Evolutionary conservation across 1,284 basidiomycete species (phyloP).

Genomic region (Ganoderma multipileum): DNA sequence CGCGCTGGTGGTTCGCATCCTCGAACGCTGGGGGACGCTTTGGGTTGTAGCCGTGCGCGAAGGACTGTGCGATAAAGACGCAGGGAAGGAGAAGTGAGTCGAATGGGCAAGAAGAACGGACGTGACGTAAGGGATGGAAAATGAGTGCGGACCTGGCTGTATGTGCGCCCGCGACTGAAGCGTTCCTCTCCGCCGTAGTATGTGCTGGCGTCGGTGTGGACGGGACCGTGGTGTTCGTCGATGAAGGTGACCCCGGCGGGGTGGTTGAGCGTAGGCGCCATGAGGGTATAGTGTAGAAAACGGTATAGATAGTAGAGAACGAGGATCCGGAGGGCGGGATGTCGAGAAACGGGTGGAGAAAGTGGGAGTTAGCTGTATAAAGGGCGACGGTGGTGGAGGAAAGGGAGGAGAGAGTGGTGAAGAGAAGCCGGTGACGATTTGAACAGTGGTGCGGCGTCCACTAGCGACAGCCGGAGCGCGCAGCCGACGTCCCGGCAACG

Average conservation of each 20-base stretch:
- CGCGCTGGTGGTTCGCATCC: conserved; percentile 74
- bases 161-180: conserved; percentile 82
- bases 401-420: conserved; percentile 15
- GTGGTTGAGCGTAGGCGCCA: conserved; percentile 52
- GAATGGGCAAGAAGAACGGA: conserved; percentile 9
- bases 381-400: conserved; percentile 15
- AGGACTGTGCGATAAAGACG: conserved; percentile 34
- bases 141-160: conserved; percentile 69
- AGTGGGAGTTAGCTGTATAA: conserved; percentile 16
- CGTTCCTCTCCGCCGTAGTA: conserved; percentile 85
- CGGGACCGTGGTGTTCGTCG: conserved; percentile 64
- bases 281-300: conserved; percentile 28
- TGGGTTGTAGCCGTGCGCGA: conserved; percentile 59
- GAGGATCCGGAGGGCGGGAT: conserved; percentile 2
- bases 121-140: conserved; percentile 6
- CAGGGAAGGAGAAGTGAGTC: conserved; percentile 16
- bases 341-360: conserved; percentile 14
- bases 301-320: conserved; percentile 14
- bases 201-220: conserved; percentile 75
- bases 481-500: conserved; percentile 16
- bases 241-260: conserved; percentile 70
- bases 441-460: conserved; percentile 20
- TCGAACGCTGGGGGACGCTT: conserved; percentile 73
- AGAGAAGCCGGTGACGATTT: conserved; percentile 20
- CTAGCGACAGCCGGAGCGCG: conserved; percentile 29